Percentiles rank a stretch among this genome's conserved stretches.
Conservation (phyloP, 371 early-diverging fungal species). For the Smittium mucronatum region DNA sequence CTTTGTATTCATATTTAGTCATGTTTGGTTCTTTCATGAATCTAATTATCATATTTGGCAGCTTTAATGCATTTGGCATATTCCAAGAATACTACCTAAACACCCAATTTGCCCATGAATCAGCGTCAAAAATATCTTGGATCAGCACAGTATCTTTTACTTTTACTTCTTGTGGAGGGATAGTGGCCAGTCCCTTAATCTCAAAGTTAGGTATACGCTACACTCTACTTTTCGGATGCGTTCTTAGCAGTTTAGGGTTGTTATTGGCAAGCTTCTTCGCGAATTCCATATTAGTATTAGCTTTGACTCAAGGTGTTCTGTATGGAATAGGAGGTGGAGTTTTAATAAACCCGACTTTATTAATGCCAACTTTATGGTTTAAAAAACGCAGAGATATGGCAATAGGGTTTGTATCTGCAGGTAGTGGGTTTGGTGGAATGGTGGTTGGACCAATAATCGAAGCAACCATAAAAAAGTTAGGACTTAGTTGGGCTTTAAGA, state of each 20-base stretch:
- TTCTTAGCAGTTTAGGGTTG: slow-evolving; percentile 39
- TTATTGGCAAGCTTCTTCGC: slow-evolving; percentile 45
- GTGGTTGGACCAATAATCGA: slow-evolving; percentile 44
- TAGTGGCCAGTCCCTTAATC: slow-evolving; percentile 37
- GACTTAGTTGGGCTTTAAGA: slow-evolving; percentile 41
- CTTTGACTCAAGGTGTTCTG: slow-evolving; percentile 51
- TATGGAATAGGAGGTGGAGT: slow-evolving; percentile 54
- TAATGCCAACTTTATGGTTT: slow-evolving; percentile 66
- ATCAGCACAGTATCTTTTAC: slow-evolving; percentile 24
- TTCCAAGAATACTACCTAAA: slow-evolving; percentile 33
- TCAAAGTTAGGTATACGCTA: slow-evolving; percentile 40
- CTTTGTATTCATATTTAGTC: background rate
- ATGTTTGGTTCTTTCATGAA: slow-evolving; percentile 11
- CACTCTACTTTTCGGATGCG: slow-evolving; percentile 32
- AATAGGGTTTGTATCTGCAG: slow-evolving; percentile 51
- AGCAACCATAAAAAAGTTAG: slow-evolving; percentile 14
- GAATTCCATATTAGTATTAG: slow-evolving; percentile 49
- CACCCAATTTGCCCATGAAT: slow-evolving; percentile 17
- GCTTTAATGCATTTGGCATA: slow-evolving; percentile 27
- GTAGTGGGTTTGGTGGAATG: slow-evolving; percentile 61
- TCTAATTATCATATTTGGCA: slow-evolving; percentile 27
- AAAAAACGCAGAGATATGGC: slow-evolving; percentile 50
- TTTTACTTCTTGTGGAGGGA: slow-evolving; percentile 25
- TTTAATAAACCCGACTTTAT: slow-evolving; percentile 50
- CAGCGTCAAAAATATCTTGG: slow-evolving; percentile 28